Evolutionary conservation across 1,284 basidiomycete genomes (phyloP).

Genomic region (Cryptococcus sp.): DNA sequence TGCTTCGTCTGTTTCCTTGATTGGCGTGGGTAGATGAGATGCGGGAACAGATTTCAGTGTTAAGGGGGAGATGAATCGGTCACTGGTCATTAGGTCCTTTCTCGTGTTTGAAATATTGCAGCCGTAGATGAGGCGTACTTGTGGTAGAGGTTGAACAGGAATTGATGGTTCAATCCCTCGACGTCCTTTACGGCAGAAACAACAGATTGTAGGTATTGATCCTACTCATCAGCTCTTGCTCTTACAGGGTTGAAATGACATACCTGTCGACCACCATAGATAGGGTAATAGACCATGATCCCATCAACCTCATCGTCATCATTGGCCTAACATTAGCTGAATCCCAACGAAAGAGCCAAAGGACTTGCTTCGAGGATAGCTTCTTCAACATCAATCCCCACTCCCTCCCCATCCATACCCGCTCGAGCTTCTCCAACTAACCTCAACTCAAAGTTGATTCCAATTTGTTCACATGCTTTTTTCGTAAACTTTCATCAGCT

Average conservation of each 20-base stretch:
- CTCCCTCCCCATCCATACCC: constrained; percentile 48
- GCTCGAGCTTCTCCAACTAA: constrained; percentile 57
- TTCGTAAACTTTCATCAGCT: constrained; percentile 62
- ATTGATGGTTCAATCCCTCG: constrained; percentile 92
- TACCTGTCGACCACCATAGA: constrained; percentile 76
- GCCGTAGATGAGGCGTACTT: constrained; percentile 57
- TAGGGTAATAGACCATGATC: constrained; percentile 98
- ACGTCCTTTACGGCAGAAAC: constrained; percentile 94
- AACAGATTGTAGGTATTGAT: constrained; percentile 81
- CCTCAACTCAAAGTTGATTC: constrained; percentile 78
- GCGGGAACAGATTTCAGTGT: constrained; percentile 45
- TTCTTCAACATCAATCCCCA: constrained; percentile 78
- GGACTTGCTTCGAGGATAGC: constrained; percentile 70
- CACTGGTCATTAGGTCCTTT: constrained; percentile 54
- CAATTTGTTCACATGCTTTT: constrained; percentile 83
- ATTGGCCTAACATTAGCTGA: constrained; percentile 69
- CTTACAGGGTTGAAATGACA: constrained; percentile 31
- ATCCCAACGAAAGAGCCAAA: too few relatives aligned
- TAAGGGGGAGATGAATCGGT: constrained; percentile 57
- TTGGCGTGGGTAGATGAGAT: constrained; percentile 39
- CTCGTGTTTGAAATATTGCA: neutral
- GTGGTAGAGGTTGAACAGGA: constrained; percentile 95
- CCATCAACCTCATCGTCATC: constrained; percentile 80
- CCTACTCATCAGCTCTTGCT: constrained; percentile 52
- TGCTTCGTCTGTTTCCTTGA: constrained; percentile 52